phyloP scores from a whole-genome alignment of 225 moss, liverwort and hornwort species.

The Antitrichia curtipendula region DNA sequence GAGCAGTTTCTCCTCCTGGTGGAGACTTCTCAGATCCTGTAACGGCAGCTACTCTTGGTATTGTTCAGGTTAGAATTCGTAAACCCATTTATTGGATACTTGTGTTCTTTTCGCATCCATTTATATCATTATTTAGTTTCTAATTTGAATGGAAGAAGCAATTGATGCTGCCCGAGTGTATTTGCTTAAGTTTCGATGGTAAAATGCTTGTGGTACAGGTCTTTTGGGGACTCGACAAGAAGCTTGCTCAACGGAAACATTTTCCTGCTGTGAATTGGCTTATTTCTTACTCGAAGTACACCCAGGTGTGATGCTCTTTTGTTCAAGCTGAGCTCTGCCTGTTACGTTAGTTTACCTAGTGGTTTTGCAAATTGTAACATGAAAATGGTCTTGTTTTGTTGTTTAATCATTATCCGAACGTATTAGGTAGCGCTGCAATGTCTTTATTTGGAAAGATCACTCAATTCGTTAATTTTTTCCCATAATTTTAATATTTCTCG shows the following conservation, averaged over 20 bases:
- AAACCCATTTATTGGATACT: background rate
- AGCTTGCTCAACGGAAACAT: slow-evolving; percentile 93
- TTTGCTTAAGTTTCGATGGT: background rate
- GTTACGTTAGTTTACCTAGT: background rate
- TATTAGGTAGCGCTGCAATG: background rate
- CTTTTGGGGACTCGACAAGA: slow-evolving; percentile 99
- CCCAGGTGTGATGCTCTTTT: slow-evolving; percentile 40
- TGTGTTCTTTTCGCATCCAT: background rate
- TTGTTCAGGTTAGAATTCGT: slow-evolving; percentile 66
- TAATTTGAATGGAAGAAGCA: background rate
- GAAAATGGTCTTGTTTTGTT: background rate
- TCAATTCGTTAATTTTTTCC: background rate
- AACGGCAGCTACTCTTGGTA: slow-evolving; percentile 90
- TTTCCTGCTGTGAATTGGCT: slow-evolving; percentile 99
- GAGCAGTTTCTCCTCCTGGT: slow-evolving; percentile 97
- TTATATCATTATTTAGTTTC: background rate
- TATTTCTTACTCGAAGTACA: slow-evolving; percentile 91
- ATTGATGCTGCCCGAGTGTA: background rate
- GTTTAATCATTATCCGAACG: background rate
- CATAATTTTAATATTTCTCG: background rate
- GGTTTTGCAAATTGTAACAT: background rate
- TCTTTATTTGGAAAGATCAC: background rate
- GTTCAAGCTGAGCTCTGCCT: background rate
- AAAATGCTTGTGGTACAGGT: slow-evolving; percentile 28
- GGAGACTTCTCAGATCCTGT: slow-evolving; percentile 99